phyloP scores from a whole-genome alignment of 2,329 filamentous ascomycete genomes.

The Xylaria multiplex region DNA sequence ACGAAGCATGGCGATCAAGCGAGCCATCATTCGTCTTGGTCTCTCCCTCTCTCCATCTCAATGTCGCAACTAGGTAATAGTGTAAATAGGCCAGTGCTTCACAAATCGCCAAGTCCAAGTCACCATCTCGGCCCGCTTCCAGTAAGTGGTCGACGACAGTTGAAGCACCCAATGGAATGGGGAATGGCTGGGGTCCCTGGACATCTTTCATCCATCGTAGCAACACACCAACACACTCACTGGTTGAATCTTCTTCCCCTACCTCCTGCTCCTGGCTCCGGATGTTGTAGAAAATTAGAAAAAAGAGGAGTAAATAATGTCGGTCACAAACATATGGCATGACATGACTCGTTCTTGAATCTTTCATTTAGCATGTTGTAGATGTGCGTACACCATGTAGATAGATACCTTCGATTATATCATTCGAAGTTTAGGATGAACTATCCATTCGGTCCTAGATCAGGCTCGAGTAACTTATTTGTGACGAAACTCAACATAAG shows the following conservation, averaged over 20 bases:
- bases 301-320: neutral
- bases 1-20: conserved; percentile 26
- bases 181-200: too few species aligned
- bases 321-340: neutral
- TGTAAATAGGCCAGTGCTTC: neutral
- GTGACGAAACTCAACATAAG: too few species aligned
- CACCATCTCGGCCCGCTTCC: neutral
- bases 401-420: too few species aligned
- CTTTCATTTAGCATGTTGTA: too few species aligned
- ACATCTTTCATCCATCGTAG: neutral
- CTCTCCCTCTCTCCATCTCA: neutral
- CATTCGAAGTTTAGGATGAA: too few species aligned
- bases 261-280: neutral
- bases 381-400: neutral
- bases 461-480: too few species aligned
- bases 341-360: neutral
- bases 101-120: neutral
- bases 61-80: neutral
- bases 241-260: neutral
- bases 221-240: conserved; percentile 8
- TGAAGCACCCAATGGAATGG: too few species aligned
- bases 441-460: too few species aligned
- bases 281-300: neutral
- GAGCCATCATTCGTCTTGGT: conserved; percentile 13
- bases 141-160: neutral